Conservation (phyloP, 352 stramenopile genomes). For the Phytophthora meadii region DNA sequence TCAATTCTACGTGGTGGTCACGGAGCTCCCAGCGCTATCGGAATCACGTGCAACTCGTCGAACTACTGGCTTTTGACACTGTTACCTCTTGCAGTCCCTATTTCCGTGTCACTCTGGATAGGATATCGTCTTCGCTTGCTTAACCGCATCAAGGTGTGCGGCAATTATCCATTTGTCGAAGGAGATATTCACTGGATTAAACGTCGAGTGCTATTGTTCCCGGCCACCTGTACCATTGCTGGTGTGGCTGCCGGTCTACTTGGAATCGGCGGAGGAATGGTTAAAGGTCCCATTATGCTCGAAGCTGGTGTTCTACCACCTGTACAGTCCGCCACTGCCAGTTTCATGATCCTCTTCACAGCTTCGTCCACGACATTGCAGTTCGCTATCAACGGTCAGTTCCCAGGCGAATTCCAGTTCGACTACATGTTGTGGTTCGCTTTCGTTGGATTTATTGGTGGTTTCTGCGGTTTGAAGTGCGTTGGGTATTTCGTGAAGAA, state of each 20-base stretch:
- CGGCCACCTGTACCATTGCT: slow-evolving; percentile 89
- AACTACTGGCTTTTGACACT: slow-evolving; percentile 93
- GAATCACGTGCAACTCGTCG: slow-evolving; percentile 91
- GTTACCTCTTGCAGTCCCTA: slow-evolving; percentile 75
- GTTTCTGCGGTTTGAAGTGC: slow-evolving; percentile 70
- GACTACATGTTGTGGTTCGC: slow-evolving; percentile 93
- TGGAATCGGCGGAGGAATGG: slow-evolving; percentile 96
- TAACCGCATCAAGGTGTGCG: slow-evolving; percentile 67
- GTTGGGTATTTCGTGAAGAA: slow-evolving; percentile 91
- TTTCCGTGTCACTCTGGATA: slow-evolving; percentile 44
- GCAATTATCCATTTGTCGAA: slow-evolving; percentile 76
- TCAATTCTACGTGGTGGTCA: slow-evolving; percentile 71
- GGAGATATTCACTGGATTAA: slow-evolving; percentile 95
- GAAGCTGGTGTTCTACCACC: slow-evolving; percentile 94
- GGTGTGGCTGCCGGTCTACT: slow-evolving; percentile 95
- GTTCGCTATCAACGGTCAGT: slow-evolving; percentile 79
- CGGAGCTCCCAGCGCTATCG: slow-evolving; percentile 74
- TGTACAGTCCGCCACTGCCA: slow-evolving; percentile 91
- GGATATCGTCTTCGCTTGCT: slow-evolving; percentile 58
- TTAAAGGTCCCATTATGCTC: slow-evolving; percentile 97
- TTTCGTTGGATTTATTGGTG: slow-evolving; percentile 89
- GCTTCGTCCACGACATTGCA: slow-evolving; percentile 93
- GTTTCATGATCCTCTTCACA: slow-evolving; percentile 89
- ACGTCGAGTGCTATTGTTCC: slow-evolving; percentile 89
- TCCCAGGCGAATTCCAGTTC: slow-evolving; percentile 73